Base-by-base conservation (phyloP, 2,329 filamentous ascomycete genomes). In the Fusarium incarnatum region DNA sequence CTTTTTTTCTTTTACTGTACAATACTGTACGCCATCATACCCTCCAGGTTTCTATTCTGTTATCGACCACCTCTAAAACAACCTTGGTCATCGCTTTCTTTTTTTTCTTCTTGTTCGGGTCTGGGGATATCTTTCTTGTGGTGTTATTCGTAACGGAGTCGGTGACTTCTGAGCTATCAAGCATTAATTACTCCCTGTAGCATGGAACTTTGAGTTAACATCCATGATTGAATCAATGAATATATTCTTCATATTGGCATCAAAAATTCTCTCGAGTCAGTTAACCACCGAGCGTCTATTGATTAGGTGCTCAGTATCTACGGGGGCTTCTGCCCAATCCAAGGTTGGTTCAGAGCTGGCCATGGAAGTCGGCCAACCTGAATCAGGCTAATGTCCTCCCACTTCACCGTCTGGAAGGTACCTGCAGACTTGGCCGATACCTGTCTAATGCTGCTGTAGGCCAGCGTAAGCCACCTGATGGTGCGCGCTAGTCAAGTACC, bases 321-420 rank as follows among this genome's bases (percentile, higher is more conserved):
- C 70, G 70, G 70, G 73, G 73, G 42, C 23, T 25, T 37, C 32
- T 49, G 34, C 34, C 37, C 52, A 55, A 55, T 46, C 27, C 16
- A 55, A n/a, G 16, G 40, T 53, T 28, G 27, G 28, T 44, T 62
- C 44, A 52, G 70, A 60, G 55, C 45, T 64, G 63, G 63, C 66
- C 73, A 73, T 37, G 34, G 18, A 34, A 72, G 68, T 55, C 69
- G 63, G 65, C 66, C 72, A 70, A 75, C 73, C 71, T 75, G 73
- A 75, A 75, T 72, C 70, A 75, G 69, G 65, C 71, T 75, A 74
- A 71, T 50, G 45, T 59, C 52, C 46, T 58, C 59, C 56, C 61
- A 61, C 44, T 69, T 70, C 67, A 71, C 73, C 60, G 58, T 71
- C 59, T 50, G n/a, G 40, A 49, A 72, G 55, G 73, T 75, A 75